A percentile compares a stretch with the other conserved stretches of the same genome.
phyloP scores from a whole-genome alignment of 495 filamentous ascomycete species.

The Neurospora pannonica region DNA sequence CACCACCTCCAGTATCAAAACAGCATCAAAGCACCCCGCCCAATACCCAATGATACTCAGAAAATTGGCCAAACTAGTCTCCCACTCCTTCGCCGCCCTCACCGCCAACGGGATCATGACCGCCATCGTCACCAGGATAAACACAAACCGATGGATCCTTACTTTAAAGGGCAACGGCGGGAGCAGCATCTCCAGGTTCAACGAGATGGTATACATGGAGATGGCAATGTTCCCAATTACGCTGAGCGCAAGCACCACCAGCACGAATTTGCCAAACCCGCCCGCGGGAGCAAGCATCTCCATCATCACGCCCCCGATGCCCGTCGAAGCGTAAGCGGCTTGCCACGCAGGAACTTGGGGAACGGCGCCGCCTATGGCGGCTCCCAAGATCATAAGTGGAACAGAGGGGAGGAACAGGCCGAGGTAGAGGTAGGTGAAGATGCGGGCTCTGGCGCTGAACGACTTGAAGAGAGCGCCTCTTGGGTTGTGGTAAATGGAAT shows the following conservation, averaged over 20 bases:
- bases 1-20: slow-evolving; percentile 38
- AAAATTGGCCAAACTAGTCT: slow-evolving; percentile 41
- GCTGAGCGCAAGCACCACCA: slow-evolving; percentile 40
- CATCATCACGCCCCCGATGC: slow-evolving; percentile 39
- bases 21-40: slow-evolving; percentile 40
- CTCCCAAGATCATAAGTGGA: slow-evolving; percentile 42
- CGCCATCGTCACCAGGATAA: slow-evolving; percentile 34
- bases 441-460: slow-evolving; percentile 14
- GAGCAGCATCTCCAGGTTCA: slow-evolving; percentile 43
- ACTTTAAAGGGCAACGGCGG: slow-evolving; percentile 18
- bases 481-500: slow-evolving; percentile 28
- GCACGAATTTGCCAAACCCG: slow-evolving; percentile 43
- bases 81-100: slow-evolving; percentile 37
- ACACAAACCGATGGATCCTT: slow-evolving; percentile 36
- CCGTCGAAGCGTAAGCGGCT: slow-evolving; percentile 31
- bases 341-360: slow-evolving; percentile 28
- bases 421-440: slow-evolving; percentile 31
- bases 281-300: slow-evolving; percentile 40
- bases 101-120: slow-evolving; percentile 42
- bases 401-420: slow-evolving; percentile 39
- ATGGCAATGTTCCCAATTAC: slow-evolving; percentile 41
- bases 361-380: slow-evolving; percentile 39
- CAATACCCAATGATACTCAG: slow-evolving; percentile 45
- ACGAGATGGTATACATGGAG: slow-evolving; percentile 35
- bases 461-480: neutral